These are phyloP conservation scores for Erysiphe pisi DNA, from an alignment of 2,329 filamentous ascomycete genomes.

Conservation along the genomic window DNA sequence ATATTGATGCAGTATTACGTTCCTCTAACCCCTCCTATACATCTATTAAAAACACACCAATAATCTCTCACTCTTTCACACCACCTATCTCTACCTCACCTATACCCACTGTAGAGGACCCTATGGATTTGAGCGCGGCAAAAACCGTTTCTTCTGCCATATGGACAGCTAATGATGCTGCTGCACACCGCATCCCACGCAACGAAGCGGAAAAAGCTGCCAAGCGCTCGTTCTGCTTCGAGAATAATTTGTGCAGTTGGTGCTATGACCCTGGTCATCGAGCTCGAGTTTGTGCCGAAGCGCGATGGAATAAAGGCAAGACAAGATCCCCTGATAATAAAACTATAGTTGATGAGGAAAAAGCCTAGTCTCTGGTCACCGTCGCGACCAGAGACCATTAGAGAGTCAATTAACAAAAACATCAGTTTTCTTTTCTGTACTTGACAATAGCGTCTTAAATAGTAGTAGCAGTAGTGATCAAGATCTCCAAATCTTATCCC, in stretches of 20 bases:
- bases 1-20: constrained; percentile 12
- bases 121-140: not conserved
- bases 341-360: not conserved
- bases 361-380: constrained; percentile 5
- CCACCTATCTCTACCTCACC: not conserved
- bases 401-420: not conserved
- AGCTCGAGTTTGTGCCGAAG: constrained; percentile 11
- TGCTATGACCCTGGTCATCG: constrained; percentile 18
- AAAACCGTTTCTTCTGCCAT: not conserved
- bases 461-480: not conserved
- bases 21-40: not conserved
- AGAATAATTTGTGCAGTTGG: constrained; percentile 21
- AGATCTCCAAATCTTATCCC: constrained; percentile 17
- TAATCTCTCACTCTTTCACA: not conserved
- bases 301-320: not conserved
- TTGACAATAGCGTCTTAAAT: not conserved
- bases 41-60: not conserved
- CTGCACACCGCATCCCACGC: not conserved
- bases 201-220: constrained; percentile 6
- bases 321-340: not conserved
- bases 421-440: not conserved
- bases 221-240: not conserved
- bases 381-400: constrained; percentile 11
- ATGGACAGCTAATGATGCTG: not conserved
- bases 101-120: not conserved